Percentiles rank a stretch among this genome's conserved stretches.
These are phyloP conservation scores for Laguncularia racemosa DNA, from an alignment of 345 rosid species.

Conservation along the genomic window DNA sequence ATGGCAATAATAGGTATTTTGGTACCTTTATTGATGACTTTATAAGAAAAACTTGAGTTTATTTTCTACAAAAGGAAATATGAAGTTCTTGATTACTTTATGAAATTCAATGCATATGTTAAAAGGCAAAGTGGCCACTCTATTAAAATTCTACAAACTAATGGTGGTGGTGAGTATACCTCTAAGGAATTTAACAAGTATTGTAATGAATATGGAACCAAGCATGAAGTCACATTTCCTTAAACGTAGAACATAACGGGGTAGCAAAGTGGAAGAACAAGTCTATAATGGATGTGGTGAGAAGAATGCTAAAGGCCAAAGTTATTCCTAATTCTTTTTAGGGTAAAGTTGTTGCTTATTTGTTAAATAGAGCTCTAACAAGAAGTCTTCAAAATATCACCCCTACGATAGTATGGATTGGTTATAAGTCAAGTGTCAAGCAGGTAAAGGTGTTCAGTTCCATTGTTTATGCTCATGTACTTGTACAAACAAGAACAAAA, in stretches of 20 bases:
- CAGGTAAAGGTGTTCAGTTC: slow-evolving; percentile 1
- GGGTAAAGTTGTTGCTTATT: too few relatives aligned
- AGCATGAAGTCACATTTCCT: slow-evolving; percentile 1
- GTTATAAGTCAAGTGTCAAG: background rate
- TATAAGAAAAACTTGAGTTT: background rate
- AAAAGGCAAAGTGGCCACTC: background rate
- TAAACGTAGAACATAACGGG: too few relatives aligned
- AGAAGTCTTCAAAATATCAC: too few relatives aligned
- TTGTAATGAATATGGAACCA: background rate
- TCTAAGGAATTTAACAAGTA: background rate
- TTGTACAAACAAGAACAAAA: background rate
- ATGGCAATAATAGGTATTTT: slow-evolving; percentile 4
- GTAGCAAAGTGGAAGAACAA: too few relatives aligned
- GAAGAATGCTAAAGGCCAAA: background rate
- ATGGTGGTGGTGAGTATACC: slow-evolving; percentile 3
- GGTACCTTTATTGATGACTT: slow-evolving; percentile 6
- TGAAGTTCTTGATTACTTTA: slow-evolving; percentile 1
- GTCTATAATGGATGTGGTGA: background rate
- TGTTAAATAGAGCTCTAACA: too few relatives aligned
- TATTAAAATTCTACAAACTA: background rate
- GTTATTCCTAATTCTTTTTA: background rate
- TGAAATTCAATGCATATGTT: background rate
- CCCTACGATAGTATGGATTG: too few relatives aligned
- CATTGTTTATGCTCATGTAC: slow-evolving; percentile 1
- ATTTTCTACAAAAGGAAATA: background rate